These are phyloP conservation scores for Pyrrhoderma lamaoense DNA, from an alignment of 1,284 basidiomycete species.

Conservation along the genomic window DNA sequence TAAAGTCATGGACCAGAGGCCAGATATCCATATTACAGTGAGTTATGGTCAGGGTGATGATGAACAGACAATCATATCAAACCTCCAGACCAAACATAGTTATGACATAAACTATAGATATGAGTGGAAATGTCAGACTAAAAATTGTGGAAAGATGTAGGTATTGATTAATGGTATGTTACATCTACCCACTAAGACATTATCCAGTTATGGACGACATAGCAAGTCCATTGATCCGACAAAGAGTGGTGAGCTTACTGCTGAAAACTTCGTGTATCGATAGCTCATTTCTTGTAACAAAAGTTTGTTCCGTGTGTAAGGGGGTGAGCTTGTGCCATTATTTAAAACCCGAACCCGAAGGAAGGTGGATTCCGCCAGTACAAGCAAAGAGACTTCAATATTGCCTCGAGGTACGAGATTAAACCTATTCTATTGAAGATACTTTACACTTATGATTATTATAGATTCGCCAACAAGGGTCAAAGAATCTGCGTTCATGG, in stretches of 20 bases:
- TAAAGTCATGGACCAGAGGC: constrained; percentile 51
- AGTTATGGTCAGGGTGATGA: constrained; percentile 21
- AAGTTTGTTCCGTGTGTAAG: constrained; percentile 46
- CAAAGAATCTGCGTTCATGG: no score
- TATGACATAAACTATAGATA: constrained; percentile 76
- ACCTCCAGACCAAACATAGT: constrained; percentile 55
- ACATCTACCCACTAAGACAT: constrained; percentile 6
- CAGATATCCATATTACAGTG: constrained; percentile 70
- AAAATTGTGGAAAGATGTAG: constrained; percentile 56
- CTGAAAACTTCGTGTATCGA: constrained; percentile 27
- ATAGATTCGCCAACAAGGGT: no score
- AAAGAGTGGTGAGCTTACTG: constrained; percentile 41
- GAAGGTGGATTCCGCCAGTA: constrained; percentile 30
- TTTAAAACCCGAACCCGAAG: constrained; percentile 40
- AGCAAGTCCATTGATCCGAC: constrained; percentile 67
- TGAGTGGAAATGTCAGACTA: constrained; percentile 61
- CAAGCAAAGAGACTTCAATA: constrained; percentile 36
- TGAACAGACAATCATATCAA: constrained; percentile 3
- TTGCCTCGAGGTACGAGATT: constrained; percentile 39
- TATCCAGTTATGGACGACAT: constrained; percentile 69
- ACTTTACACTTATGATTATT: no score
- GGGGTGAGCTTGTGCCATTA: constrained; percentile 48
- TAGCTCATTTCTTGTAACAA: constrained; percentile 17
- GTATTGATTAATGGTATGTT: constrained; percentile 18
- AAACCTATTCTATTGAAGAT: not conserved